phyloP scores from a whole-genome alignment of 176 grass and related monocot genomes.

The Dactylis glomerata region DNA sequence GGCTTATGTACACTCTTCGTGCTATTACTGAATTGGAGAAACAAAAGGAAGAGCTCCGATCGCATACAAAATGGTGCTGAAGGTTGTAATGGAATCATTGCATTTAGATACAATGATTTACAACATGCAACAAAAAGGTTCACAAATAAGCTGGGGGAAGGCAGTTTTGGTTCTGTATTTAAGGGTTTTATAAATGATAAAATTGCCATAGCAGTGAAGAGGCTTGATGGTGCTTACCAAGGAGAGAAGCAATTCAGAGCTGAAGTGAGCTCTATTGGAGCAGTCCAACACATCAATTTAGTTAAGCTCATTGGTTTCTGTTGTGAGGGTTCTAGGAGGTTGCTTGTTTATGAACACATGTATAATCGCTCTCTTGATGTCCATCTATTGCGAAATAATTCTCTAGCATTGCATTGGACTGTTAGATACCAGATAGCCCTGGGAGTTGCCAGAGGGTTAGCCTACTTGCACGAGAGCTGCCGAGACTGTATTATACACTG shows the following conservation, averaged over 20 bases:
- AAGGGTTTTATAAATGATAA: constrained; percentile 16
- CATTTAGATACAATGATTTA: constrained; percentile 43
- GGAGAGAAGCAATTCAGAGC: too few relatives aligned
- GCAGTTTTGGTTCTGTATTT: constrained; percentile 54
- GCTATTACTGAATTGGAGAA: constrained; percentile 1
- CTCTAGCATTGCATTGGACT: constrained; percentile 24
- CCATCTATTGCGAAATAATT: constrained; percentile 24
- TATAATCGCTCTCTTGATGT: constrained; percentile 47
- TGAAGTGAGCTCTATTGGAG: background rate
- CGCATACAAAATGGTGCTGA: background rate
- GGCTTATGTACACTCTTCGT: constrained; percentile 14
- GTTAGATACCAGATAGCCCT: constrained; percentile 44
- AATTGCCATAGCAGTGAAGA: too few relatives aligned
- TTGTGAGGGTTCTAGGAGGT: constrained; percentile 20
- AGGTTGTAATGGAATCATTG: constrained; percentile 9
- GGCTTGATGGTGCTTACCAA: too few relatives aligned
- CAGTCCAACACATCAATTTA: constrained; percentile 50
- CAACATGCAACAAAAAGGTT: constrained; percentile 45
- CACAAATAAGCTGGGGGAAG: constrained; percentile 44
- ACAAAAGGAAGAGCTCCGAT: background rate
- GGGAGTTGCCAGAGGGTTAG: constrained; percentile 51
- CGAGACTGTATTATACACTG: constrained; percentile 38
- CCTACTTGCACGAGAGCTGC: constrained; percentile 59
- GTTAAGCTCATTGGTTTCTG: constrained; percentile 59
- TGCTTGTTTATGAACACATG: constrained; percentile 76